Base-by-base conservation (phyloP, 805 yeast genomes). In the Candida insectalens region DNA sequence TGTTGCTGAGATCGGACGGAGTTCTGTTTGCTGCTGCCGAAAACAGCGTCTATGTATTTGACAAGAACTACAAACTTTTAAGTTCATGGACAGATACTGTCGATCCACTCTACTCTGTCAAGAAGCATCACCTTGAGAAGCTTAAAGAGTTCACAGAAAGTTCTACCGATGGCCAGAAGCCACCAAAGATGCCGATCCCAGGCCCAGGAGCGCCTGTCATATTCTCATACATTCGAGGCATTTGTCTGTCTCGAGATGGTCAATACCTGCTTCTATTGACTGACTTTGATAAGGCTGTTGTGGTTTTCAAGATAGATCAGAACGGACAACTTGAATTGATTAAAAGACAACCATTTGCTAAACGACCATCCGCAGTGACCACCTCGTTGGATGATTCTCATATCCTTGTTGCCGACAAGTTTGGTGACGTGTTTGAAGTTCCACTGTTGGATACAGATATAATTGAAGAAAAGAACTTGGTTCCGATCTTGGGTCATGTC, bases 401-500 rank as follows among this genome's bases (percentile, higher is more conserved):
- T 10, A 56, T 88, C 6, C 54, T 85, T 3, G 69, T 88, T 17
- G 96, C 94, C 15, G 98, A 92, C 55, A 92, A 92, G 61, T 92
- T 89, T 52, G 98, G 98, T 31, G 99, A 92, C 57, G 96, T 87
- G 5, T 92, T 83, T 53, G 55, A 68, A 1, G 62, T 84, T 25
- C 59, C 67, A 2, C 57, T 75, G 19, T 60, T 59, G 16, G 50
- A 53, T 10, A 45, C 54, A 3, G 57, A 47, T 1, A 46, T 67
- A 1, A 53, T 60, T 2, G 57, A 53, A 4, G 54, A 48, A 26
- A 65, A 67, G 4, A 71, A 69, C 30, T 53, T 73, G 29, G 69
- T 63, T 25, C 96, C 96, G 3, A 66, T 89, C 5, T 60, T 89
- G 35, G 99, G 99, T 6, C 99, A 92, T 57, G 97, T 92, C 4